phyloP scores from a whole-genome alignment of 108 stramenopile genomes.

The Nitzschia sp. region DNA sequence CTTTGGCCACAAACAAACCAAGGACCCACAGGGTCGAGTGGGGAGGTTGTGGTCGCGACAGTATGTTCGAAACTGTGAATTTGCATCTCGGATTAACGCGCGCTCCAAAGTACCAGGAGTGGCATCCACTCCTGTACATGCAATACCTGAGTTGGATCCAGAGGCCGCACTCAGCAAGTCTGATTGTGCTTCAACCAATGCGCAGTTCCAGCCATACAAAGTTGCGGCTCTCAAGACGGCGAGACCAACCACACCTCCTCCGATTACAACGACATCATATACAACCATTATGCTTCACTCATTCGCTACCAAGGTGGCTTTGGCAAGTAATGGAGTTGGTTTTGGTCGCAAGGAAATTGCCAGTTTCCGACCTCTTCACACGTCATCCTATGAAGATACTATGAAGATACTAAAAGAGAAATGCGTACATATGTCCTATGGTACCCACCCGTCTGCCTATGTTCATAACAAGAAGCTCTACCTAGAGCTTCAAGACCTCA shows the following conservation, averaged over 20 bases:
- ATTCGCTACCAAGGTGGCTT: no score
- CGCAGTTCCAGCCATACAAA: constrained; percentile 53
- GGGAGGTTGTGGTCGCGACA: constrained; percentile 59
- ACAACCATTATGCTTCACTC: neutral
- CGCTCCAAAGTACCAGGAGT: constrained; percentile 67
- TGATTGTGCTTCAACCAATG: constrained; percentile 56
- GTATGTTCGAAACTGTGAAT: constrained; percentile 53
- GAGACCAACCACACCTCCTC: constrained; percentile 81
- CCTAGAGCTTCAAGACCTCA: no score
- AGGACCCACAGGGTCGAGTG: constrained; percentile 56
- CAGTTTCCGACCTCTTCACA: no score
- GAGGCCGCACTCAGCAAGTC: constrained; percentile 56
- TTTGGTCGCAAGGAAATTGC: no score
- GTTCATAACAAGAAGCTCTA: no score
- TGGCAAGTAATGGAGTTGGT: no score
- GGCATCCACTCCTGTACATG: constrained; percentile 83
- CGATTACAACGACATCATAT: constrained; percentile 72
- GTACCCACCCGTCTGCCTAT: no score
- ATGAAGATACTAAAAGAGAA: no score
- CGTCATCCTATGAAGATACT: no score
- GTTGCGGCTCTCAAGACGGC: constrained; percentile 62
- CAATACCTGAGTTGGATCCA: constrained; percentile 70
- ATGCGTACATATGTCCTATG: no score
- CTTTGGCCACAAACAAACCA: constrained; percentile 75
- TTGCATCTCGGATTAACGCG: constrained; percentile 69